Conservation (phyloP, 2,329 filamentous ascomycete species). For the Penicillium fuscoglaucum region DNA sequence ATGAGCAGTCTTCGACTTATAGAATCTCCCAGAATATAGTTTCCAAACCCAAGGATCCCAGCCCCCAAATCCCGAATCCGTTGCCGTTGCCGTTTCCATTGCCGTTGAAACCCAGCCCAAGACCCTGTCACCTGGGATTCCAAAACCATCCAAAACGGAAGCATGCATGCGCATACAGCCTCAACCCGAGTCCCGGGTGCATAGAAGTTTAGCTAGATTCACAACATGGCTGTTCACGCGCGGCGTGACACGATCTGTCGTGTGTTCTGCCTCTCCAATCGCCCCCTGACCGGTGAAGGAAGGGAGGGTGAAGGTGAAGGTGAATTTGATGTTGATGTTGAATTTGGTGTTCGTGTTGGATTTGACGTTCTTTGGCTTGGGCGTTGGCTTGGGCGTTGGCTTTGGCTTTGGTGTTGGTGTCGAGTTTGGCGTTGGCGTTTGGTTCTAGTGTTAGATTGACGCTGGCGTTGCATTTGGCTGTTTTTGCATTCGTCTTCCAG, state of each 20-base stretch:
- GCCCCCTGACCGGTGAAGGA: background rate
- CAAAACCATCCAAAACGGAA: background rate
- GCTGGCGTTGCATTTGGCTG: background rate
- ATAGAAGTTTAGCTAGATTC: background rate
- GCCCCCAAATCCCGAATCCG: background rate
- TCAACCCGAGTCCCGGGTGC: background rate
- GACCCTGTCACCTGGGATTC: slow-evolving; percentile 3
- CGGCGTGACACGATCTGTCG: background rate
- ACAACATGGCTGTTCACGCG: background rate
- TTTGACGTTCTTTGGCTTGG: background rate
- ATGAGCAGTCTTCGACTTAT: background rate
- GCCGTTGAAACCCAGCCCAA: background rate
- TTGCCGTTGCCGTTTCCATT: background rate
- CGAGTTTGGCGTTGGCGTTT: background rate
- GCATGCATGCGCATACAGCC: background rate
- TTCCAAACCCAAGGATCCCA: background rate
- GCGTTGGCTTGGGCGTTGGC: background rate
- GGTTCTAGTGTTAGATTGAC: background rate
- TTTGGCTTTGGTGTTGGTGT: background rate
- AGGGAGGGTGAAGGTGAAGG: background rate
- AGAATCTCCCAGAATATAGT: background rate
- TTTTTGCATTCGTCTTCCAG: too few species aligned
- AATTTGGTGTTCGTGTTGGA: background rate
- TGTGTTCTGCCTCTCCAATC: background rate
- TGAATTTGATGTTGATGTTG: background rate